Conservation (phyloP, 129 eudicot genomes). For the Arctium lappa region DNA sequence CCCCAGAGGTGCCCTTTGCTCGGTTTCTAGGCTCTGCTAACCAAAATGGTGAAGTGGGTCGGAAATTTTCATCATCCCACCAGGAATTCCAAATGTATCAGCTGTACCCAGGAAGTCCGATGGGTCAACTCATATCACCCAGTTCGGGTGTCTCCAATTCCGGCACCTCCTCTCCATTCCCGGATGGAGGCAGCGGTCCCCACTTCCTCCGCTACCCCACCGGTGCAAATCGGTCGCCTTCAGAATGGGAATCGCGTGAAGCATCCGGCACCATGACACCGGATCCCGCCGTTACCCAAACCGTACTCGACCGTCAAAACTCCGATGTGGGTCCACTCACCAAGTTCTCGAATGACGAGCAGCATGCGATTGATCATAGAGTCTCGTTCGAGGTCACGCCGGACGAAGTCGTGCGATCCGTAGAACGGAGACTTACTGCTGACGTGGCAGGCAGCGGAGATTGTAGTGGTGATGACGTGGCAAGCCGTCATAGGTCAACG, state of each 20-base stretch:
- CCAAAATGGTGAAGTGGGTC: constrained; percentile 43
- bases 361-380: constrained; percentile 50
- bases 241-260: constrained; percentile 54
- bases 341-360: constrained; percentile 39
- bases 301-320: constrained; percentile 43
- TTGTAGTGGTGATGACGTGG: constrained; percentile 30
- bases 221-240: constrained; percentile 41
- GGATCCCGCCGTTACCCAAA: constrained; percentile 28
- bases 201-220: constrained; percentile 44
- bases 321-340: constrained; percentile 54
- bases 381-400: constrained; percentile 62
- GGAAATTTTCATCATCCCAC: constrained; percentile 46
- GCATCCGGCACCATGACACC: constrained; percentile 59
- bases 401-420: constrained; percentile 69
- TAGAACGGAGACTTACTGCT: constrained; percentile 46
- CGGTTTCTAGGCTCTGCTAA: constrained; percentile 74
- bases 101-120: constrained; percentile 93
- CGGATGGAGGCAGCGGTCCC: constrained; percentile 44
- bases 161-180: constrained; percentile 85
- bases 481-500: constrained; percentile 52
- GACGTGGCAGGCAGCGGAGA: constrained; percentile 33
- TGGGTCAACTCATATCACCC: constrained; percentile 88
- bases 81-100: constrained; percentile 78
- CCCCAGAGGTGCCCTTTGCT: constrained; percentile 98
- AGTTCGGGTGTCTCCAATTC: constrained; percentile 73